phyloP scores from a whole-genome alignment of 2,329 filamentous ascomycete genomes.

The Elsinoe batatas region DNA sequence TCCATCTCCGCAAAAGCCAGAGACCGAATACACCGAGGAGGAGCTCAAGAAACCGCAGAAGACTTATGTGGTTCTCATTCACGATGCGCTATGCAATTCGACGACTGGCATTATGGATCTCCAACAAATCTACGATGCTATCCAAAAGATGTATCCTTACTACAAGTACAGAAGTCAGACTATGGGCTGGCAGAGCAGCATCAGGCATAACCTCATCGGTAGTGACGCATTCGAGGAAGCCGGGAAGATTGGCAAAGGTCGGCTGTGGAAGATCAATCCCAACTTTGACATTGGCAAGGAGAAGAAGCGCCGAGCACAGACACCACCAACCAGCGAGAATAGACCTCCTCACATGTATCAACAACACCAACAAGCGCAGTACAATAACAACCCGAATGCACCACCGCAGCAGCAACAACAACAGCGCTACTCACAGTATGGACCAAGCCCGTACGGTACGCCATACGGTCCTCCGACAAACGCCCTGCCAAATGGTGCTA shows the following conservation, averaged over 20 bases:
- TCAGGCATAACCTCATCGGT: conserved; percentile 54
- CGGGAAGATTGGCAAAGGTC: conserved; percentile 52
- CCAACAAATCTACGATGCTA: conserved; percentile 55
- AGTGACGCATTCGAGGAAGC: conserved; percentile 51
- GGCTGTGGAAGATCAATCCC: conserved; percentile 52
- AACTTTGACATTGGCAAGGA: conserved; percentile 50
- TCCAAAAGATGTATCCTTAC: conserved; percentile 54
- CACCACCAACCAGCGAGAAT: conserved; percentile 24
- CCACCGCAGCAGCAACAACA: neutral
- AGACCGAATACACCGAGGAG: conserved; percentile 60
- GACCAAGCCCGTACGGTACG: conserved; percentile 17
- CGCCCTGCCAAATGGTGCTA: conserved; percentile 12
- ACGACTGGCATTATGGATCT: conserved; percentile 49
- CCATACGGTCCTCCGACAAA: conserved; percentile 16
- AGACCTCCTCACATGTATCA: conserved; percentile 15
- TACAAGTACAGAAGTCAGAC: conserved; percentile 52
- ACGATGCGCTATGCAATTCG: conserved; percentile 50
- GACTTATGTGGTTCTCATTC: conserved; percentile 55
- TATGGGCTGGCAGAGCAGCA: conserved; percentile 57
- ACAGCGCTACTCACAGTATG: conserved; percentile 15
- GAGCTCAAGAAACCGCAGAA: conserved; percentile 59
- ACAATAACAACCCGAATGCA: neutral
- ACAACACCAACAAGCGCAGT: conserved; percentile 15
- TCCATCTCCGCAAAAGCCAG: conserved; percentile 52
- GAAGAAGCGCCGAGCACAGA: conserved; percentile 42